These are phyloP conservation scores for Colletotrichum theobromicola DNA, from an alignment of 2,329 filamentous ascomycete genomes.

Conservation along the genomic window DNA sequence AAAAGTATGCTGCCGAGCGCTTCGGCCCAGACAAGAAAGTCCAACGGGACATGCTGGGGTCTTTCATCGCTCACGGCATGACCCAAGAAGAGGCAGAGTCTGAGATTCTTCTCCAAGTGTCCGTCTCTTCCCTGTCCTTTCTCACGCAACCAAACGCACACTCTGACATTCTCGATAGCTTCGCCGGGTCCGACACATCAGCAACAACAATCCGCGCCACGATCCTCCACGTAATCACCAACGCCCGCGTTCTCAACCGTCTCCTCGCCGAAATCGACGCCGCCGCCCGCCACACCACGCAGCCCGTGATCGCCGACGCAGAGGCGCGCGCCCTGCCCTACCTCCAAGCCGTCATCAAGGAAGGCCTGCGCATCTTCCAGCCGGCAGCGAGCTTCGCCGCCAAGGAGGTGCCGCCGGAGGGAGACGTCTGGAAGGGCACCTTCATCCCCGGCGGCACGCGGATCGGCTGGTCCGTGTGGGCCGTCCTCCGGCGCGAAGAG, in stretches of 20 bases:
- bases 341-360: constrained; percentile 55
- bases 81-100: constrained; percentile 46
- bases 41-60: constrained; percentile 56
- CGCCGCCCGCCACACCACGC: constrained; percentile 27
- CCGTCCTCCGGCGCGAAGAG: constrained; percentile 34
- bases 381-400: constrained; percentile 39
- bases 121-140: background rate
- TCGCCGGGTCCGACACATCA: constrained; percentile 64
- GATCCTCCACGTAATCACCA: constrained; percentile 57
- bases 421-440: constrained; percentile 17
- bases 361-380: constrained; percentile 45
- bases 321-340: constrained; percentile 44
- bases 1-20: constrained; percentile 48
- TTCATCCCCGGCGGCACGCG: constrained; percentile 36
- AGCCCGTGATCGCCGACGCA: constrained; percentile 31
- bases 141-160: background rate
- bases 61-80: constrained; percentile 43
- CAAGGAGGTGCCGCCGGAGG: constrained; percentile 24
- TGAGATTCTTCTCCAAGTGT: constrained; percentile 44
- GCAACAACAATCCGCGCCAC: constrained; percentile 59
- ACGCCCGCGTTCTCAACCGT: constrained; percentile 47
- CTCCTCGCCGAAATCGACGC: constrained; percentile 50
- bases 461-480: constrained; percentile 37
- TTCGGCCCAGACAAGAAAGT: constrained; percentile 47
- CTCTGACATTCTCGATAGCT: constrained; percentile 29